phyloP scores from a whole-genome alignment of 2,329 filamentous ascomycete genomes.

The Ascosphaera apis region DNA sequence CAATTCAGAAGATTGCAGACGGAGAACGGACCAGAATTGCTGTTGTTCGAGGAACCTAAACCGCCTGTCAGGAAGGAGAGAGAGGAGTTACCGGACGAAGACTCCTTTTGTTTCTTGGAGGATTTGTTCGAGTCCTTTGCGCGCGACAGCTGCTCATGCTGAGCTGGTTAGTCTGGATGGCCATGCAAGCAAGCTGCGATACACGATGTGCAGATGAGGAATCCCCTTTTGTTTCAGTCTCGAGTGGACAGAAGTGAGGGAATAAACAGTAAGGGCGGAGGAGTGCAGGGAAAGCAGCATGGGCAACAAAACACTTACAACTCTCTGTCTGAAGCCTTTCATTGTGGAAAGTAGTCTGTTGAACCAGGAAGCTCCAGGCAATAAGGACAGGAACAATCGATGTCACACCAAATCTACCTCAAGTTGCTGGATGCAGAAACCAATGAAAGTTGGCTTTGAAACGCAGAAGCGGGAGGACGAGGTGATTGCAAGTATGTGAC shows the following conservation, averaged over 20 bases:
- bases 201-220: not conserved
- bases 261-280: constrained; percentile 11
- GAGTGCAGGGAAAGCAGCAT: constrained; percentile 5
- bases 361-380: constrained; percentile 14
- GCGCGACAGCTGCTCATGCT: constrained; percentile 71
- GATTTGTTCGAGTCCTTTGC: constrained; percentile 74
- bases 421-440: constrained; percentile 11
- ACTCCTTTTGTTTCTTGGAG: constrained; percentile 36
- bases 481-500: not conserved
- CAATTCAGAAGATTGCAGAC: constrained; percentile 51
- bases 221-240: not conserved
- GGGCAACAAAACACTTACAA: constrained; percentile 40
- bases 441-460: not conserved
- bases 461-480: not conserved
- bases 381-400: no score
- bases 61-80: constrained; percentile 23
- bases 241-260: constrained; percentile 2
- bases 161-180: constrained; percentile 22
- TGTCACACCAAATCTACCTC: constrained; percentile 7
- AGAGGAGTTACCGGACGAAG: constrained; percentile 48
- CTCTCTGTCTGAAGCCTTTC: constrained; percentile 95
- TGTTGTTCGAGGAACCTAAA: constrained; percentile 29
- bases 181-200: not conserved
- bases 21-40: constrained; percentile 42
- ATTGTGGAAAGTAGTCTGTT: constrained; percentile 34